These are phyloP conservation scores for Porogramme epimiltina DNA, from an alignment of 1,284 basidiomycete genomes.

Conservation along the genomic window DNA sequence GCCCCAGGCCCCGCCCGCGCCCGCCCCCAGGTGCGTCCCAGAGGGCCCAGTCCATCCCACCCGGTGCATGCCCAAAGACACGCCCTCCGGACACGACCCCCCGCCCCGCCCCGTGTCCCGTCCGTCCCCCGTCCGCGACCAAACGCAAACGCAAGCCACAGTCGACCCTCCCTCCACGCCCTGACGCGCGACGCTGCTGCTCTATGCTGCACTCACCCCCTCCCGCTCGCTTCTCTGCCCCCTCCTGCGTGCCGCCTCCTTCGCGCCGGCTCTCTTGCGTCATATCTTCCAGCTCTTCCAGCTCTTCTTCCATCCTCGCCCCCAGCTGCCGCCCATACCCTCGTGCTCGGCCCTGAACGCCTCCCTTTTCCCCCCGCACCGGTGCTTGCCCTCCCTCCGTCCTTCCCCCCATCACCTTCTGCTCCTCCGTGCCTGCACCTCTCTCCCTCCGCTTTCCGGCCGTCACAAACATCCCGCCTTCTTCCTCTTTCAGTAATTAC, in stretches of 20 bases:
- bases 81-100: constrained; percentile 11
- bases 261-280: constrained; percentile 25
- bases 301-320: constrained; percentile 1
- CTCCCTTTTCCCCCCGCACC: constrained; percentile 8
- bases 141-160: constrained; percentile 38
- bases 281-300: constrained; percentile 21
- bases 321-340: constrained; percentile 20
- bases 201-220: constrained; percentile 24
- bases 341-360: constrained; percentile 21
- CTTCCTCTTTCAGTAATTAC: constrained; percentile 18
- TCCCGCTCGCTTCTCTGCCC: constrained; percentile 15
- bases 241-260: constrained; percentile 21
- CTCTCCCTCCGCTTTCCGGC: constrained; percentile 13
- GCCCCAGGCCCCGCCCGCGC: constrained; percentile 6
- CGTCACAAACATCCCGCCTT: background rate
- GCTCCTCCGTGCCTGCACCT: constrained; percentile 8
- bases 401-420: constrained; percentile 2
- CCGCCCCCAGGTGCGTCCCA: constrained; percentile 1
- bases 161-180: constrained; percentile 5
- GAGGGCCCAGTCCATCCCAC: constrained; percentile 10
- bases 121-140: constrained; percentile 37
- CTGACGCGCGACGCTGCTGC: constrained; percentile 14
- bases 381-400: constrained; percentile 15
- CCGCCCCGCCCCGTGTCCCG: constrained; percentile 6
- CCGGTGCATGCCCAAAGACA: constrained; percentile 14